Conservation (phyloP, 768 basidiomycete species). For the Albatrellus ellisii region DNA sequence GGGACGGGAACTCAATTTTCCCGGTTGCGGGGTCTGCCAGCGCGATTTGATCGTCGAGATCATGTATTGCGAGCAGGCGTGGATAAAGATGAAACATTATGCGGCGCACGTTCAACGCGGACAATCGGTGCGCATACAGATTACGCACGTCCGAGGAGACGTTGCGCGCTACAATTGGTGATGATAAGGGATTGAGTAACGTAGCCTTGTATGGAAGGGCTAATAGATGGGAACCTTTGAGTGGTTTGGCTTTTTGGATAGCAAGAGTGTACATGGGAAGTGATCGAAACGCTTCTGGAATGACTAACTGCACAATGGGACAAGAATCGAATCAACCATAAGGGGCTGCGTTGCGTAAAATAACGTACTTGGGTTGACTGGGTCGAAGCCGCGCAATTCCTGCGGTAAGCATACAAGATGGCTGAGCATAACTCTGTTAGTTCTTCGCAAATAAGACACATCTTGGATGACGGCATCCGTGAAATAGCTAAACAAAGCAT, state of each 20-base stretch:
- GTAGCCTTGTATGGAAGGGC: not conserved
- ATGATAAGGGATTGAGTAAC: not conserved
- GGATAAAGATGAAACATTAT: slow-evolving; percentile 82
- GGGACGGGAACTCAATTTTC: slow-evolving; percentile 50
- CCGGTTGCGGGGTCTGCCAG: slow-evolving; percentile 50
- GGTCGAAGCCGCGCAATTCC: slow-evolving; percentile 75
- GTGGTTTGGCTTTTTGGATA: slow-evolving; percentile 77
- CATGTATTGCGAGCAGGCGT: slow-evolving; percentile 76
- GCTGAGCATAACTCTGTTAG: slow-evolving; percentile 76
- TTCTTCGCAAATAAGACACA: slow-evolving; percentile 70
- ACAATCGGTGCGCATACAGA: slow-evolving; percentile 65
- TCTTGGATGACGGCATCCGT: slow-evolving; percentile 41
- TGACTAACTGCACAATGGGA: slow-evolving; percentile 51
- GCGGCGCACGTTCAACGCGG: slow-evolving; percentile 52
- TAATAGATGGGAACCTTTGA: slow-evolving; percentile 53
- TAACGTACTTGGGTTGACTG: slow-evolving; percentile 59
- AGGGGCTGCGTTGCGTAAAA: not conserved
- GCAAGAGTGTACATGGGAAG: slow-evolving; percentile 74
- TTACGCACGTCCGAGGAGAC: slow-evolving; percentile 94
- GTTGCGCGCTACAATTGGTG: slow-evolving; percentile 42
- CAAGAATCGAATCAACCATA: not conserved
- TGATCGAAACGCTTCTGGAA: slow-evolving; percentile 86
- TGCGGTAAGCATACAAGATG: slow-evolving; percentile 75
- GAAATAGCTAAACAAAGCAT: slow-evolving; percentile 46
- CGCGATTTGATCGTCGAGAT: slow-evolving; percentile 57